Percentiles rank a stretch among this genome's conserved stretches.
Conservation (phyloP, 2,329 filamentous ascomycete genomes). For the Annulohypoxylon truncatum region DNA sequence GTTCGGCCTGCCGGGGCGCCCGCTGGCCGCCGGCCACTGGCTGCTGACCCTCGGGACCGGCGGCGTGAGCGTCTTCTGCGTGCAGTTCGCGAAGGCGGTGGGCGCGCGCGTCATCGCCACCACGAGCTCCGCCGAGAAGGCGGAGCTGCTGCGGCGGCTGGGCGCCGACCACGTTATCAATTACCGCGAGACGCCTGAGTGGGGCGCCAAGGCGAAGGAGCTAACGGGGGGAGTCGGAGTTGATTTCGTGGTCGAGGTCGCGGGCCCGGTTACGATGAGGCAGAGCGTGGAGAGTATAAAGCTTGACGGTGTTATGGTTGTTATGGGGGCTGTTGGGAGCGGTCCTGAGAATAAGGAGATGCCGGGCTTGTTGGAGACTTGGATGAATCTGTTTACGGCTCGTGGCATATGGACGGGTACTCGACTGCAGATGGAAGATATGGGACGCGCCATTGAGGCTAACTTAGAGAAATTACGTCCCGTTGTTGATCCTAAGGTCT, state of each 20-base stretch:
- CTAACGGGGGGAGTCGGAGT: conserved; percentile 55
- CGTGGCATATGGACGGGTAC: conserved; percentile 61
- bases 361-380: conserved; percentile 45
- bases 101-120: conserved; percentile 52
- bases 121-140: conserved; percentile 54
- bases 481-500: conserved; percentile 59
- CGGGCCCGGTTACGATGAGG: conserved; percentile 53
- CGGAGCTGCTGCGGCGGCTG: conserved; percentile 51
- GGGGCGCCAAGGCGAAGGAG: conserved; percentile 54
- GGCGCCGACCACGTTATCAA: conserved; percentile 59
- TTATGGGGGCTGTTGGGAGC: conserved; percentile 54
- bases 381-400: conserved; percentile 55
- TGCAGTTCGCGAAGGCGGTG: conserved; percentile 29
- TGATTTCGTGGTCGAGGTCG: conserved; percentile 58
- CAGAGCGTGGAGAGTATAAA: conserved; percentile 56
- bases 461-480: conserved; percentile 56
- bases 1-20: conserved; percentile 57
- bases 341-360: conserved; percentile 42
- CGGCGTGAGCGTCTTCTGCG: conserved; percentile 53
- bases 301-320: conserved; percentile 55
- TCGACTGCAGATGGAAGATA: conserved; percentile 62
- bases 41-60: conserved; percentile 58
- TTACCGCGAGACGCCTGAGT: conserved; percentile 54
- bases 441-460: conserved; percentile 62
- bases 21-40: conserved; percentile 32